Evolutionary conservation across 345 rosid species (phyloP).

Genomic region (Cochlearia excelsa): DNA sequence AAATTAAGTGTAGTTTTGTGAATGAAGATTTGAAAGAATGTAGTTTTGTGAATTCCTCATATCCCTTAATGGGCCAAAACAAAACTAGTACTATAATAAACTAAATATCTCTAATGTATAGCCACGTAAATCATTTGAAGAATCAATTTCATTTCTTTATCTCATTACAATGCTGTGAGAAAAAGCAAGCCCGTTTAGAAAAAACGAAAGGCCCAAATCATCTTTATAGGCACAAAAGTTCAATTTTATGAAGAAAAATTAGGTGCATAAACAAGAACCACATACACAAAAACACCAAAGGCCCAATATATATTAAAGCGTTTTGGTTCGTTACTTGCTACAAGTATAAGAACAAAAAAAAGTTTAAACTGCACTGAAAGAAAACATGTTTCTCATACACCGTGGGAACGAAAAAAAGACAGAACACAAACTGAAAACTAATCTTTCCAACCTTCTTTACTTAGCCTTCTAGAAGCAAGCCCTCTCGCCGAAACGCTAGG

Average conservation of each 20-base stretch:
- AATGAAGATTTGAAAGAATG: no score
- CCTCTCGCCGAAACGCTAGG: slow-evolving; percentile 71
- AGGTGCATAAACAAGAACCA: slow-evolving; percentile 1
- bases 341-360: background rate
- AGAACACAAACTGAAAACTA: slow-evolving; percentile 17
- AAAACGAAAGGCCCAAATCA: background rate
- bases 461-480: slow-evolving; percentile 64
- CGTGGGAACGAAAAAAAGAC: background rate
- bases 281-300: background rate
- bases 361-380: background rate
- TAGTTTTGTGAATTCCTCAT: no score
- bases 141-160: no score
- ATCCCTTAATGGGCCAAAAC: no score
- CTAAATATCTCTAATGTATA: no score
- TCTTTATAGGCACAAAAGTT: background rate
- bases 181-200: no score
- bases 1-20: no score
- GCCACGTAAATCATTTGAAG: no score
- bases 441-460: slow-evolving; percentile 88
- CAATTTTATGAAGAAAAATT: background rate
- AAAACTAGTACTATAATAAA: no score
- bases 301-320: background rate
- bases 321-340: background rate
- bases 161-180: no score
- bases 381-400: background rate